Evolutionary conservation across 176 grass and related monocot species (phyloP).

Genomic region (Ananas comosus): DNA sequence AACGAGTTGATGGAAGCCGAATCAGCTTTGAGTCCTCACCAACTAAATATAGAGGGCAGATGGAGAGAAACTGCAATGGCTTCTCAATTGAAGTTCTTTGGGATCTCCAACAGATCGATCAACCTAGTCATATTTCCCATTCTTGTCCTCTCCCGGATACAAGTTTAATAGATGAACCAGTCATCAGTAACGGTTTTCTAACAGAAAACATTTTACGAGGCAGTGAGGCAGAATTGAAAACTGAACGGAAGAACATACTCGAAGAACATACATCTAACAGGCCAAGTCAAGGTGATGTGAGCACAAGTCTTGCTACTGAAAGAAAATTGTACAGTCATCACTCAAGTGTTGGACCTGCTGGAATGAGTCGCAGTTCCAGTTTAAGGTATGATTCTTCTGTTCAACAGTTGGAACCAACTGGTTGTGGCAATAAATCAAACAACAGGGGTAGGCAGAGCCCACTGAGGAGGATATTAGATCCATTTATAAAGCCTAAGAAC

Average conservation of each 20-base stretch:
- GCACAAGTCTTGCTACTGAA: conserved; percentile 27
- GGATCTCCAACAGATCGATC: conserved; percentile 27
- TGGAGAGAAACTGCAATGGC: conserved; percentile 29
- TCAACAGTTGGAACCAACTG: conserved; percentile 8
- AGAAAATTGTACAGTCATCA: conserved; percentile 14
- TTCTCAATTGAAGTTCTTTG: conserved; percentile 36
- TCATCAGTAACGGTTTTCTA: background rate
- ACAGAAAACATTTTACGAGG: conserved; percentile 17
- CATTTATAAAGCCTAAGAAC: conserved; percentile 61
- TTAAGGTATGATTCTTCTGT: conserved; percentile 35
- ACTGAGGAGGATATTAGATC: conserved; percentile 83
- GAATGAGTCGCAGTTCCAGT: conserved; percentile 47
- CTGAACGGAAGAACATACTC: conserved; percentile 13
- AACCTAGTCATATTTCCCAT: conserved; percentile 40
- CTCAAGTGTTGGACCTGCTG: conserved; percentile 30
- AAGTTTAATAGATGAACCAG: conserved; percentile 27
- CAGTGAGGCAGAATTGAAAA: conserved; percentile 14
- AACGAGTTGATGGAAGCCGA: conserved; percentile 17
- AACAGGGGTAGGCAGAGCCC: conserved; percentile 69
- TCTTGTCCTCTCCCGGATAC: conserved; percentile 58
- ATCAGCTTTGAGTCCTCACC: conserved; percentile 17
- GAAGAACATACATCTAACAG: conserved; percentile 1
- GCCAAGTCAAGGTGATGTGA: conserved; percentile 16
- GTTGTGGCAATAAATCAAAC: conserved; percentile 38
- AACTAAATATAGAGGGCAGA: conserved; percentile 21